Base-by-base conservation (phyloP, 345 rosid species). In the Citropsis articulata region DNA sequence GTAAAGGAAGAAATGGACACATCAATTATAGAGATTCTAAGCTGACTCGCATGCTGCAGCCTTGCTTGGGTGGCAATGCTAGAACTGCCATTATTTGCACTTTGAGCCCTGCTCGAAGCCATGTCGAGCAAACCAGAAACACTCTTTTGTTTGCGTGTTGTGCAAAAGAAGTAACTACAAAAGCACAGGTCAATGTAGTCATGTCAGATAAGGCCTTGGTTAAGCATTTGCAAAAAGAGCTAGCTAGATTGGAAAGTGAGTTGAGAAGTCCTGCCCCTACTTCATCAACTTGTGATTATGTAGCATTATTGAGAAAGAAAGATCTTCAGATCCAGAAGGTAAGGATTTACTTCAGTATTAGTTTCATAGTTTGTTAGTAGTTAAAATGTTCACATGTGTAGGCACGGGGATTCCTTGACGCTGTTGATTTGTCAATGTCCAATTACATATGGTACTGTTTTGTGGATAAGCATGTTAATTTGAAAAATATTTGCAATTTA, bases 131-230 rank as follows among this genome's bases (percentile, higher is more conserved):
- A 88, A 91, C 99, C 28, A 89, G 99, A 86, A 96, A 94, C 84
- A 96, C 99, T 18, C 95, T 96, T 70, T 77, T 96, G 85, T 96
- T 96, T 87, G 98, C 99, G 72, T 91, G 98, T 71, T 92, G 97
- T 82, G 99, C 99, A 42, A 96, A 94, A 81, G 99, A 96, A 89
- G 97, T 96, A 66, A 90, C 92, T 66, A 96, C 98, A 18, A 96
- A 92, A 81, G 98, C 98, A 77, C 99, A 96, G 81, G 94, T 96
- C 80, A 96, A 96, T 81, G 94, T 96, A 56, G 98, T 96, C 82
- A 92, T 96, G 99, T 96, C 99, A 76, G 98, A 96, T 83, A 96
- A 94, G 90, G 97, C 97, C 36, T 83, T 96, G 86, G 99, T 96
- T 78, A 94, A 96, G 88, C 99, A 94, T 72, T 86, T 96, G 83